These are phyloP conservation scores for Fusarium drepaniforme DNA, from an alignment of 2,329 filamentous ascomycete species.

Conservation along the genomic window DNA sequence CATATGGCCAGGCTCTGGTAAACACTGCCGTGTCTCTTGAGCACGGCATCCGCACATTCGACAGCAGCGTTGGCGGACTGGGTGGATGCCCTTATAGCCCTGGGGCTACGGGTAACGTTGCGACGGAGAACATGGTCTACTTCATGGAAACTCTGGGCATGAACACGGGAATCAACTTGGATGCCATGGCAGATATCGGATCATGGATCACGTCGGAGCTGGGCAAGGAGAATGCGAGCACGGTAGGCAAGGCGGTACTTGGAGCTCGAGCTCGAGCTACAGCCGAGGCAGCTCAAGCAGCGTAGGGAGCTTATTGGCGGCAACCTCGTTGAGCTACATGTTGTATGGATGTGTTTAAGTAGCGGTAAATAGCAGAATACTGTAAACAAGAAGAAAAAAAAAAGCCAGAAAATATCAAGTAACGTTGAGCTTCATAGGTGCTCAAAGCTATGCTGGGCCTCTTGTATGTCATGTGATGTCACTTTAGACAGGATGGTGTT, in stretches of 20 bases:
- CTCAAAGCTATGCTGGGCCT: conserved; percentile 5
- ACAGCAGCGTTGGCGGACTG: conserved; percentile 82
- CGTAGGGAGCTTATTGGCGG: conserved; percentile 11
- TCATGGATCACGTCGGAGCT: conserved; percentile 77
- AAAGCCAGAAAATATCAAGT: not conserved
- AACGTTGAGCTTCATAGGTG: not conserved
- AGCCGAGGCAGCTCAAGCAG: conserved; percentile 40
- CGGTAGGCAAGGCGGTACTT: conserved; percentile 74
- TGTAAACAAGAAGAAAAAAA: not conserved
- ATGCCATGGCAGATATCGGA: conserved; percentile 75
- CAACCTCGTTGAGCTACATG: not conserved
- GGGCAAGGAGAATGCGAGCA: conserved; percentile 72
- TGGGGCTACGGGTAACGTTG: conserved; percentile 87
- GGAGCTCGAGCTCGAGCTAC: conserved; percentile 57
- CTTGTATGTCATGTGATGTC: conserved; percentile 55
- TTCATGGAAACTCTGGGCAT: conserved; percentile 81
- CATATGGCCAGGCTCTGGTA: conserved; percentile 86
- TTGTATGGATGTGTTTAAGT: not conserved
- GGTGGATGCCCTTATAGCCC: conserved; percentile 89
- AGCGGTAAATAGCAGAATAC: not conserved
- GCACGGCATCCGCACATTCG: conserved; percentile 82
- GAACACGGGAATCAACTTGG: conserved; percentile 78
- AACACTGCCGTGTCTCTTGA: conserved; percentile 84
- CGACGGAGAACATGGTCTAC: conserved; percentile 87
- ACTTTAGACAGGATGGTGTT: conserved; percentile 32